These are phyloP conservation scores for Syzygium syzygioides DNA, from an alignment of 441 rosid genomes.

Conservation along the genomic window DNA sequence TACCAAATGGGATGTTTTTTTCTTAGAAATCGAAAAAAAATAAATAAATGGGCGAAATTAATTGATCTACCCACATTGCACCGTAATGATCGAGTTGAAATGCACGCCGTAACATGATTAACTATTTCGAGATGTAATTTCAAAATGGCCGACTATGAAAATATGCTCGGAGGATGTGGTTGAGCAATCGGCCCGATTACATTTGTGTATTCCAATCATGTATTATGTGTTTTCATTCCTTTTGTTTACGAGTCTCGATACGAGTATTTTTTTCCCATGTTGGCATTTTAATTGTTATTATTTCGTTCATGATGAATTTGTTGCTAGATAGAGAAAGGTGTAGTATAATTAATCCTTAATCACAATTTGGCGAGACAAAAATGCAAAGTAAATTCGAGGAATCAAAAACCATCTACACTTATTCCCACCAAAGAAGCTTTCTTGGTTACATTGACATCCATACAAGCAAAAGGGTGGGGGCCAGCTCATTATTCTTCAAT, in stretches of 20 bases:
- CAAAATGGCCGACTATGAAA: not conserved
- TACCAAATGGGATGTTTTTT: not conserved
- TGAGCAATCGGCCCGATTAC: not conserved
- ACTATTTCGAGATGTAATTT: not conserved
- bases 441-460: not conserved
- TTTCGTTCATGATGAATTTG: not conserved
- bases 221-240: accelerated
- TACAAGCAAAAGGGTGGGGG: not conserved
- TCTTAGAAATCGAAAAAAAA: not conserved
- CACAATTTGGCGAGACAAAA: not conserved
- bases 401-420: not conserved
- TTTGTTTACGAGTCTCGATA: not conserved
- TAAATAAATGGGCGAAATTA: not conserved
- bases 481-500: not conserved
- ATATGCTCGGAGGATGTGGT: not conserved
- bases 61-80: not conserved
- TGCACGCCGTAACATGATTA: accelerated
- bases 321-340: not conserved
- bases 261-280: not conserved
- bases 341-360: not conserved
- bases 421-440: not conserved
- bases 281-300: not conserved
- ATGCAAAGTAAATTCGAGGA: not conserved
- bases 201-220: not conserved
- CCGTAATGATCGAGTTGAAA: not conserved